phyloP scores from a whole-genome alignment of 352 stramenopile genomes.

The Phytophthora colocasiae region DNA sequence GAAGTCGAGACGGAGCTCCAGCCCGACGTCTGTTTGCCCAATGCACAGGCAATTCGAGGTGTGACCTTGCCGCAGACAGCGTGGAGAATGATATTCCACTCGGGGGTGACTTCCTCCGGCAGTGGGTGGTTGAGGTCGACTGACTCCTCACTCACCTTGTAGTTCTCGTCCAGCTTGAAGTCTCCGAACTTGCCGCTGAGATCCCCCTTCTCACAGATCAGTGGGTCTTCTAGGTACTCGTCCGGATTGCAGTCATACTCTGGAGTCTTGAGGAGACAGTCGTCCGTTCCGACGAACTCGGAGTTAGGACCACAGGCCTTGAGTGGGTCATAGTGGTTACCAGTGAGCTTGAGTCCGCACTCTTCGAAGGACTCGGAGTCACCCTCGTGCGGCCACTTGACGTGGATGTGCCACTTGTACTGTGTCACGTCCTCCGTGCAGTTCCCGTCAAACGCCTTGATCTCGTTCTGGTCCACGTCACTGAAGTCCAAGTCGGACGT shows the following conservation, averaged over 20 bases:
- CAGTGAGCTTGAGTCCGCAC: constrained; percentile 43
- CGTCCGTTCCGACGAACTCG: constrained; percentile 46
- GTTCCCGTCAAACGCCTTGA: constrained; percentile 49
- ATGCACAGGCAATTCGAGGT: constrained; percentile 54
- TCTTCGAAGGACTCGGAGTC: constrained; percentile 48
- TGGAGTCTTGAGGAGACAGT: constrained; percentile 45
- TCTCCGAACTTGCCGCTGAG: constrained; percentile 57
- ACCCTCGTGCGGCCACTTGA: constrained; percentile 47
- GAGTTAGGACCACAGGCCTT: constrained; percentile 64
- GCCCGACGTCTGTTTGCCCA: constrained; percentile 32
- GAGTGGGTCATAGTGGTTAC: constrained; percentile 70
- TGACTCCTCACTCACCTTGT: constrained; percentile 24
- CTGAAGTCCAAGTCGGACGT: constrained; percentile 53
- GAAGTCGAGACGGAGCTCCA: constrained; percentile 10
- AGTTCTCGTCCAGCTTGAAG: constrained; percentile 39
- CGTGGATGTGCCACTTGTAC: constrained; percentile 70
- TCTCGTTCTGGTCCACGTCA: constrained; percentile 37
- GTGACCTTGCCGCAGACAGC: constrained; percentile 44
- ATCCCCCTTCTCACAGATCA: constrained; percentile 66
- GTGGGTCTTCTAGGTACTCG: constrained; percentile 43
- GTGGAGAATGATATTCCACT: constrained; percentile 66
- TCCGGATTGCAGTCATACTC: constrained; percentile 50
- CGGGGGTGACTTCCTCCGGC: constrained; percentile 41
- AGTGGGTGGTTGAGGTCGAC: constrained; percentile 48
- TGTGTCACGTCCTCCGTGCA: constrained; percentile 42